Conservation (phyloP, 2,329 filamentous ascomycete species). For the Xylariomycetidae sp. region DNA sequence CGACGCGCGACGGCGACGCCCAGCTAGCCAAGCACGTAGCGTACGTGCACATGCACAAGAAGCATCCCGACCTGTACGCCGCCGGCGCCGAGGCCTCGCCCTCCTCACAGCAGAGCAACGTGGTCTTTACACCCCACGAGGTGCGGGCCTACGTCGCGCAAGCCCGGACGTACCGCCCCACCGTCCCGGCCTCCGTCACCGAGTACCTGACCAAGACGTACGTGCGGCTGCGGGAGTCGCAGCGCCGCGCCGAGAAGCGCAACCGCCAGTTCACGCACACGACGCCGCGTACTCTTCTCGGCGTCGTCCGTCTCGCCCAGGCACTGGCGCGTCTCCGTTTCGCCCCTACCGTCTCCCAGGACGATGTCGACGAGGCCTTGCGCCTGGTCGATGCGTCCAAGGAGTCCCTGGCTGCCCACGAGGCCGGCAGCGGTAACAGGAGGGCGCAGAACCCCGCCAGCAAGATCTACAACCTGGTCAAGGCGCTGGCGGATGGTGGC, state of each 20-base stretch:
- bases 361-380: constrained; percentile 93
- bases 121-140: constrained; percentile 89
- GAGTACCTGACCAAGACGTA: constrained; percentile 98
- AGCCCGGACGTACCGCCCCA: constrained; percentile 81
- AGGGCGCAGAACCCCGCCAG: constrained; percentile 74
- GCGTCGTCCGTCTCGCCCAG: constrained; percentile 87
- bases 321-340: constrained; percentile 90
- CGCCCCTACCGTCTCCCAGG: constrained; percentile 73
- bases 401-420: constrained; percentile 75
- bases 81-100: constrained; percentile 12
- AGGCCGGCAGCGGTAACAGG: constrained; percentile 40
- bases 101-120: constrained; percentile 28
- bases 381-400: constrained; percentile 90
- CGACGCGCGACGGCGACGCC: constrained; percentile 81
- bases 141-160: constrained; percentile 94
- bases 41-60: constrained; percentile 94
- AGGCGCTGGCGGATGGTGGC: constrained; percentile 77
- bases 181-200: constrained; percentile 75
- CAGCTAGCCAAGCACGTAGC: constrained; percentile 94
- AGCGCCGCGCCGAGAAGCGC: constrained; percentile 83
- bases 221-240: constrained; percentile 85
- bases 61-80: constrained; percentile 68
- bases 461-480: constrained; percentile 93
- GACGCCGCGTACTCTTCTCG: constrained; percentile 86
- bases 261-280: constrained; percentile 94